Evolutionary conservation across 2,329 filamentous ascomycete species (phyloP).

Genomic region (Penicillium polonicum): DNA sequence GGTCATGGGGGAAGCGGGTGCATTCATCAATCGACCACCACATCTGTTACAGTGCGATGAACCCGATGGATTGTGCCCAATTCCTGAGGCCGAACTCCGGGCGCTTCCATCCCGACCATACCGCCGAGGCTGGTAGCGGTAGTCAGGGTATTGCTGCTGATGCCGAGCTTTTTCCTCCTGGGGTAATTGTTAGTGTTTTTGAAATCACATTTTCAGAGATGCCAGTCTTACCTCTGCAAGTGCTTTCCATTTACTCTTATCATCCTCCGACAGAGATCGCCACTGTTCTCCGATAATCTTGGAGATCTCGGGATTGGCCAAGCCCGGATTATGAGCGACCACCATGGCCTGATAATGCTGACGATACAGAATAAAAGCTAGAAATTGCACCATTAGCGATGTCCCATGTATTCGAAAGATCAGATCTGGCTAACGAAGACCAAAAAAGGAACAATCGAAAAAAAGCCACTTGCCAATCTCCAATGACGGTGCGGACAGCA

Average conservation of each 20-base stretch:
- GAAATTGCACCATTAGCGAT: not conserved
- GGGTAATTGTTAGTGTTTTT: not conserved
- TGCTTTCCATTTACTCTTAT: slow-evolving; percentile 82
- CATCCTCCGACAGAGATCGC: slow-evolving; percentile 70
- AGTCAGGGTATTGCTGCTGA: slow-evolving; percentile 85
- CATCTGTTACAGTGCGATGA: slow-evolving; percentile 44
- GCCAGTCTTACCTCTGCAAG: slow-evolving; percentile 67
- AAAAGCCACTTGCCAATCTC: slow-evolving; percentile 24
- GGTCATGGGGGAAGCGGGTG: slow-evolving; percentile 43
- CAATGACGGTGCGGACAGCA: slow-evolving; percentile 18
- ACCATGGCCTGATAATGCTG: slow-evolving; percentile 86
- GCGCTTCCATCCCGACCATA: slow-evolving; percentile 55
- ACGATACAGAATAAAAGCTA: slow-evolving; percentile 96
- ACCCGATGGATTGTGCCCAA: slow-evolving; percentile 39
- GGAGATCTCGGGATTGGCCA: slow-evolving; percentile 93
- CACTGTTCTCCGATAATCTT: slow-evolving; percentile 96
- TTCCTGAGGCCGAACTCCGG: slow-evolving; percentile 35
- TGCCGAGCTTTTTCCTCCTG: slow-evolving; percentile 87
- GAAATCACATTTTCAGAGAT: not conserved
- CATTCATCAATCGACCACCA: slow-evolving; percentile 50
- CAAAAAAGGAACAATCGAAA: slow-evolving; percentile 24
- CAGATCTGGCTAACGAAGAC: not conserved
- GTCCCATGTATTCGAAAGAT: slow-evolving; percentile 1
- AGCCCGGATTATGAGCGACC: slow-evolving; percentile 76
- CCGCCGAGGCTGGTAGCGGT: slow-evolving; percentile 86